A percentile compares a stretch with the other conserved stretches of the same genome.
phyloP scores from a whole-genome alignment of 805 yeast genomes.

The Candida oleophila region DNA sequence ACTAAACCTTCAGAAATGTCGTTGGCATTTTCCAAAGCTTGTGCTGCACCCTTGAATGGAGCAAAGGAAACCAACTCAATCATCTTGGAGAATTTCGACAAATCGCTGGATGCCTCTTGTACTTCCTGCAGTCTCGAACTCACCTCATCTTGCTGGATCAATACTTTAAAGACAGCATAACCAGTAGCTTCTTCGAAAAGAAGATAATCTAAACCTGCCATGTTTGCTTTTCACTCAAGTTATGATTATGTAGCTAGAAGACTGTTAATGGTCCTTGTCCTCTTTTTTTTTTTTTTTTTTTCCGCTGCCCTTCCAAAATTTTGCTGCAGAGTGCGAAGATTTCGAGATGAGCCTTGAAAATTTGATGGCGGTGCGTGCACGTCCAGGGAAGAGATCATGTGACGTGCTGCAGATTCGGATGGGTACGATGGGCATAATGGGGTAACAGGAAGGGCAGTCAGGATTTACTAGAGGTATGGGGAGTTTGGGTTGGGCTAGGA shows the following conservation, averaged over 20 bases:
- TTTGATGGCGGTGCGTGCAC: background rate
- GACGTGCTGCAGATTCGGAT: background rate
- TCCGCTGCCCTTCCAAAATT: background rate
- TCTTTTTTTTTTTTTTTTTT: background rate
- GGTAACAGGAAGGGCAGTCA: too few species aligned
- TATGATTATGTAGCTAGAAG: background rate
- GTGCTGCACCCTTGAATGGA: slow-evolving; percentile 99
- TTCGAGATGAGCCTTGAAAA: slow-evolving; percentile 5
- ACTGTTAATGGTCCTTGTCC: background rate
- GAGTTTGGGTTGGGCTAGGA: too few species aligned
- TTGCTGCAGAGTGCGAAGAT: background rate
- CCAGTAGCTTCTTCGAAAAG: slow-evolving; percentile 99
- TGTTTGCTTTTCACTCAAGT: slow-evolving; percentile 13
- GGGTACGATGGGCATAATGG: too few species aligned
- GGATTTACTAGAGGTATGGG: too few species aligned
- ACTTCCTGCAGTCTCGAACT: slow-evolving; percentile 92
- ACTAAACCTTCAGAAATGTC: slow-evolving; percentile 97
- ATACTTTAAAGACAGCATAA: slow-evolving; percentile 92
- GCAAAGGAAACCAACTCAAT: slow-evolving; percentile 93
- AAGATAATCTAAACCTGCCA: slow-evolving; percentile 84
- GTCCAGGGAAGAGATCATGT: background rate
- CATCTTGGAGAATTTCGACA: slow-evolving; percentile 85
- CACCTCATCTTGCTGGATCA: slow-evolving; percentile 89
- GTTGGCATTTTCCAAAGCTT: slow-evolving; percentile 97
- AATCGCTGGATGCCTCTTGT: slow-evolving; percentile 83